phyloP scores from a whole-genome alignment of 2,329 filamentous ascomycete genomes.

The Botryosphaeria dothidea region DNA sequence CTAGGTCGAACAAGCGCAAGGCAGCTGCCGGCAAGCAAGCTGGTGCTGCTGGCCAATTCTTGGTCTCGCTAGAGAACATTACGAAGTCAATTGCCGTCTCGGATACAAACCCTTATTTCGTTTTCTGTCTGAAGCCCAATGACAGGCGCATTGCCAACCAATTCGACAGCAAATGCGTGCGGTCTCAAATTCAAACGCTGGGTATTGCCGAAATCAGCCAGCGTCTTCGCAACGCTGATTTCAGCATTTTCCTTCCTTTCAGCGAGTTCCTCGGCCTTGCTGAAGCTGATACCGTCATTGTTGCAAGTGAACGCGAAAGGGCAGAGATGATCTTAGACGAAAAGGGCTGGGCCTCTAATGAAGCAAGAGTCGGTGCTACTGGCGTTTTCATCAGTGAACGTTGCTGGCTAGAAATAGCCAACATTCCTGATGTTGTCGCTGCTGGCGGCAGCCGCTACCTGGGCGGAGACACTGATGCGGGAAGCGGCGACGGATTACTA shows the following conservation, averaged over 20 bases:
- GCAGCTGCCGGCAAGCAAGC: slow-evolving; percentile 59
- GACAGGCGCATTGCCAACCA: slow-evolving; percentile 97
- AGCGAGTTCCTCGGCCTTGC: slow-evolving; percentile 90
- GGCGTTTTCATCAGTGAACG: slow-evolving; percentile 94
- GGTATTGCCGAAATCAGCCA: slow-evolving; percentile 98
- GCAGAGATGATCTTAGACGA: slow-evolving; percentile 89
- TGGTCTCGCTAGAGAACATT: slow-evolving; percentile 86
- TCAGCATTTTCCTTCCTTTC: slow-evolving; percentile 93
- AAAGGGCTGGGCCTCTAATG: slow-evolving; percentile 88
- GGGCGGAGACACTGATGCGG: slow-evolving; percentile 50
- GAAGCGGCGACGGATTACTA: slow-evolving; percentile 62
- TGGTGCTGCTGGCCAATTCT: slow-evolving; percentile 89
- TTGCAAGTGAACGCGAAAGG: slow-evolving; percentile 91
- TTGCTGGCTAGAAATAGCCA: slow-evolving; percentile 90
- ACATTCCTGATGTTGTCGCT: slow-evolving; percentile 66
- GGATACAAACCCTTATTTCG: slow-evolving; percentile 90
- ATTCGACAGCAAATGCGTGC: slow-evolving; percentile 97
- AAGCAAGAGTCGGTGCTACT: slow-evolving; percentile 86
- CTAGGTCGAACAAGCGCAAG: slow-evolving; percentile 41
- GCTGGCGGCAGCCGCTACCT: slow-evolving; percentile 58
- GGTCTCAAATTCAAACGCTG: slow-evolving; percentile 90
- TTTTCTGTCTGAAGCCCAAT: slow-evolving; percentile 97
- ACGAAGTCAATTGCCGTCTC: slow-evolving; percentile 80
- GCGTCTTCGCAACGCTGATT: slow-evolving; percentile 86
- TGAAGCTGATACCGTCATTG: slow-evolving; percentile 79